Evolutionary conservation across 2,329 filamentous ascomycete species (phyloP), one percentile per base, ranked within the genome.

Genomic region (Alternaria dauci): DNA sequence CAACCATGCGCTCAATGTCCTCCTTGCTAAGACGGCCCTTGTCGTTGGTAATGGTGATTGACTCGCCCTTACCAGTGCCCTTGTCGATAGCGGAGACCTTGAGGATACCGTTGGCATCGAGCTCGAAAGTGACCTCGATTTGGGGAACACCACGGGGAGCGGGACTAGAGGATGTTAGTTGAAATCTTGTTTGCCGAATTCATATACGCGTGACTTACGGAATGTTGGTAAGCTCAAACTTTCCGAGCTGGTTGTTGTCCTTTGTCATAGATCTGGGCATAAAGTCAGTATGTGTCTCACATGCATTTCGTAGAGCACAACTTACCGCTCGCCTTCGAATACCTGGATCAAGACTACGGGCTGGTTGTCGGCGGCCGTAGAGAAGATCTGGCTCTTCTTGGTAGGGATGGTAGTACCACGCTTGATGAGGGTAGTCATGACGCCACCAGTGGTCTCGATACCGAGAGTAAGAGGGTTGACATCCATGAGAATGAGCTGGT

Each of bases 21-120:
- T 99, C 95, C 77, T 91, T 91, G 74, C 91, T 93, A 53, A 99
- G 90, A 81, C 95, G 94, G 71, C 95, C 95, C 90, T 98, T 98
- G 85, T 99, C 95, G 85, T 99, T 98, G 84, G 91, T 98, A 80
- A 99, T 99, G 74, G 95, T 98, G 81, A 99, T 98, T 67, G 91
- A 93, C 87, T 99, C 93, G 66, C 88, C 89, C 88, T 98, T 97
- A 82, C 95, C 95, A 75, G 94, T 97, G 79, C 94, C 95, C 91
- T 98, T 98, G 83, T 99, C 95, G 76, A 91, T 90, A 70, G 95
- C 95, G 69, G 91, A 92, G 66, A 99, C 95, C 87, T 96, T 94
- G 70, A 99, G 89, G 75, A 99, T 97, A 86, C 95, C 94, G 83
- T 99, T 98, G 85, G 93, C 94, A 76, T 99, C 94, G 60, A 99